A percentile compares a stretch with the other conserved stretches of the same genome.
Evolutionary conservation across 768 basidiomycete species (phyloP).

Genomic region (Amylocystis lapponica): DNA sequence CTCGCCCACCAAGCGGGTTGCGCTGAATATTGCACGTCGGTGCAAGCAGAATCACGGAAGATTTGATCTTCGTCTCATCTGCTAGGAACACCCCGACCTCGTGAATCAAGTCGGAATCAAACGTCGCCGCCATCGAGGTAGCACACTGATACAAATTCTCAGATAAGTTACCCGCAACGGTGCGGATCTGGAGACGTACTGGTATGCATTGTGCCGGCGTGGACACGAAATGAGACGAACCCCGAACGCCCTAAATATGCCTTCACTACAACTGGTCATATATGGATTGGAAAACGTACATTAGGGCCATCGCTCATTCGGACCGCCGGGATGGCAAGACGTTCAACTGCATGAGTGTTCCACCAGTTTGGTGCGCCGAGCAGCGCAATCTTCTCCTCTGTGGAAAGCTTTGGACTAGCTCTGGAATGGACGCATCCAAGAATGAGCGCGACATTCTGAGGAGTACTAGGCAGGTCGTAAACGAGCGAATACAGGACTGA

Average conservation of each 20-base stretch:
- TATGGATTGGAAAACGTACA: conserved; percentile 23
- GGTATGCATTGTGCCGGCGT: conserved; percentile 64
- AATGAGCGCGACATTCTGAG: conserved; percentile 42
- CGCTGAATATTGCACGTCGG: conserved; percentile 77
- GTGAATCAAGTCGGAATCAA: conserved; percentile 52
- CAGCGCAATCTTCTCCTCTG: conserved; percentile 59
- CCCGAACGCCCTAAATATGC: conserved; percentile 52
- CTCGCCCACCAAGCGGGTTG: conserved; percentile 51
- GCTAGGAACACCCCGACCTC: conserved; percentile 56
- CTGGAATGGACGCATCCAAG: conserved; percentile 46
- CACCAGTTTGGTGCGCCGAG: conserved; percentile 67
- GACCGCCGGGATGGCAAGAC: conserved; percentile 58
- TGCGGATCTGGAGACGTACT: conserved; percentile 27
- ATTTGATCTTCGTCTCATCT: conserved; percentile 60
- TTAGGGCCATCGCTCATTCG: conserved; percentile 73
- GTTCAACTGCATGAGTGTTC: conserved; percentile 53
- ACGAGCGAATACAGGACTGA: no score
- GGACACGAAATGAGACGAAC: conserved; percentile 58
- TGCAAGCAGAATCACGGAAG: conserved; percentile 57
- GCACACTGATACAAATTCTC: conserved; percentile 40
- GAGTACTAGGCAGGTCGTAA: no score
- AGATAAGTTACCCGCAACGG: not conserved
- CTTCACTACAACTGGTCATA: not conserved
- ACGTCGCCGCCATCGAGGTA: conserved; percentile 66
- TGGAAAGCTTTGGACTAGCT: conserved; percentile 47